Percentiles rank a stretch among this genome's conserved stretches.
Conservation (phyloP, 495 filamentous ascomycete species). For the Cercophora samala region DNA sequence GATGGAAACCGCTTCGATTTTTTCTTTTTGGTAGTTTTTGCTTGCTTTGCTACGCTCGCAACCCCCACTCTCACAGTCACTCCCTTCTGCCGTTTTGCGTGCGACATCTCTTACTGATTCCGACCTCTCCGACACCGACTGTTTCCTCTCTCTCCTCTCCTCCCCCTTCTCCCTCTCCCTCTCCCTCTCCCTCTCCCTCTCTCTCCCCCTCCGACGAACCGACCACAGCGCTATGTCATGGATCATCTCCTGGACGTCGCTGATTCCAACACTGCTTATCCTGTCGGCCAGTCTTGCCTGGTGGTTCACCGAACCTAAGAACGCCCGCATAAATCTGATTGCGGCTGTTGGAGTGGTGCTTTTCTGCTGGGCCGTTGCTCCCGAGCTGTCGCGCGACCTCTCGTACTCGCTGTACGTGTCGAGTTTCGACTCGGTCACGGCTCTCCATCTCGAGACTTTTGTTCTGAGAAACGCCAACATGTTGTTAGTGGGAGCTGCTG, state of each 20-base stretch:
- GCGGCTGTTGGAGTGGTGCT: conserved; percentile 45
- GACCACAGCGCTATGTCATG: conserved; percentile 50
- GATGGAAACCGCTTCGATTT: neutral
- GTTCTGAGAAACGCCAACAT: conserved; percentile 44
- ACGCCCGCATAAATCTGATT: conserved; percentile 43
- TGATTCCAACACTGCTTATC: conserved; percentile 49
- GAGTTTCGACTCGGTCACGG: conserved; percentile 31
- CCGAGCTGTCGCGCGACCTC: conserved; percentile 40
- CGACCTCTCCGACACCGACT: conserved; percentile 13
- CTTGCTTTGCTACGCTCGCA: conserved; percentile 3
- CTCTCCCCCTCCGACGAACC: conserved; percentile 11
- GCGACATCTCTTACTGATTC: conserved; percentile 3
- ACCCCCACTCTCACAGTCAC: conserved; percentile 3
- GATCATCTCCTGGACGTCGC: conserved; percentile 48
- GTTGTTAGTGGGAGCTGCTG: conserved; percentile 44
- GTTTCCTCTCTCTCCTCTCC: conserved; percentile 10
- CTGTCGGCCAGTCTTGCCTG: conserved; percentile 47
- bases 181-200: conserved; percentile 11
- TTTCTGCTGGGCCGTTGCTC: conserved; percentile 46
- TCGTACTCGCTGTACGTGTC: conserved; percentile 38
- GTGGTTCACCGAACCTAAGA: conserved; percentile 50
- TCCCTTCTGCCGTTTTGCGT: conserved; percentile 7
- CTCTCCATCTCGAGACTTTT: conserved; percentile 40
- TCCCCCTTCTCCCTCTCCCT: conserved; percentile 9
- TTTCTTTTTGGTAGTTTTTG: conserved; percentile 3